These are phyloP conservation scores for Lecanicillium sp. DNA, from an alignment of 2,329 filamentous ascomycete genomes.

Conservation along the genomic window DNA sequence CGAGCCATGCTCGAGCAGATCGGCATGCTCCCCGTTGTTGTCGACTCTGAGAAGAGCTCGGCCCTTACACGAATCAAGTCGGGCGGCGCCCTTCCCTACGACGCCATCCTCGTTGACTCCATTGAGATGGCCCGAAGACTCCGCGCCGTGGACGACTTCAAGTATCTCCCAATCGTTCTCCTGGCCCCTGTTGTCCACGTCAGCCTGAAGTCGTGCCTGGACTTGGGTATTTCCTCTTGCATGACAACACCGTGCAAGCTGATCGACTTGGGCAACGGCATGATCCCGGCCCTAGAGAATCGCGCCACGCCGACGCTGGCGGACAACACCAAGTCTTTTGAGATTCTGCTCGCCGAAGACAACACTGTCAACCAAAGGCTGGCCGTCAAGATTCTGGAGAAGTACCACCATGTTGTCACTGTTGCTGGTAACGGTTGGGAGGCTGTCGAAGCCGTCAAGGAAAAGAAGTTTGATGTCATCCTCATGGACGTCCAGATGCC, in stretches of 20 bases:
- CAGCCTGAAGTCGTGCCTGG: constrained; percentile 85
- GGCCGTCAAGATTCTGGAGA: constrained; percentile 94
- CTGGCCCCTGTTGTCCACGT: constrained; percentile 85
- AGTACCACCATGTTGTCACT: constrained; percentile 87
- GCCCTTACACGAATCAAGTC: constrained; percentile 47
- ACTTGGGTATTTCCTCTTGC: constrained; percentile 96
- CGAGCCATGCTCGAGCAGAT: constrained; percentile 71
- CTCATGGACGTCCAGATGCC: constrained; percentile 99
- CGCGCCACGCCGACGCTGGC: constrained; percentile 84
- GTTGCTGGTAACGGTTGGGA: constrained; percentile 95
- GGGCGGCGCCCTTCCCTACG: constrained; percentile 64
- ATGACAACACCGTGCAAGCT: constrained; percentile 96
- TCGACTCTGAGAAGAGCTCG: constrained; percentile 68
- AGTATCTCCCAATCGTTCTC: constrained; percentile 93
- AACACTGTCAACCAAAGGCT: constrained; percentile 96
- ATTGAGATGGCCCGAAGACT: constrained; percentile 83
- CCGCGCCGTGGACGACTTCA: constrained; percentile 87
- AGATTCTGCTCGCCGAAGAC: constrained; percentile 92
- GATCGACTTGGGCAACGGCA: constrained; percentile 91
- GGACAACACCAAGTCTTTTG: constrained; percentile 91
- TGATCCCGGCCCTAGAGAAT: constrained; percentile 92
- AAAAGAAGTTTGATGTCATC: constrained; percentile 90
- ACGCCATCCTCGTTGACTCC: constrained; percentile 93
- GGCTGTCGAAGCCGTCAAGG: constrained; percentile 86
- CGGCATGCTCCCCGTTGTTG: constrained; percentile 74